A percentile compares a stretch with the other conserved stretches of the same genome.
phyloP scores from a whole-genome alignment of 495 filamentous ascomycete genomes.

The Penicillium turbatum region DNA sequence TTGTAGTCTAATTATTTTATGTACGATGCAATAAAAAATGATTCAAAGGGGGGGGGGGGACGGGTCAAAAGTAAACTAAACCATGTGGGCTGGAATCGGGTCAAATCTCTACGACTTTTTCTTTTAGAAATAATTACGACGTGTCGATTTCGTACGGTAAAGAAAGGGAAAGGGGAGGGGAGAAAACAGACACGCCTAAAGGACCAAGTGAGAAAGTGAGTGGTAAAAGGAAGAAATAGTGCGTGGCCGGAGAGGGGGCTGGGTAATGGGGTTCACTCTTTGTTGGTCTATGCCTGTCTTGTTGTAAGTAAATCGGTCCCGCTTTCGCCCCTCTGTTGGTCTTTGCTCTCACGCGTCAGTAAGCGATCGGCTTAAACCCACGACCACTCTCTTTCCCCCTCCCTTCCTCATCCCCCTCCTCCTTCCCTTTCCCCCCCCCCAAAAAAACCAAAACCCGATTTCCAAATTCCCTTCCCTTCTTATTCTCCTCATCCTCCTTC shows the following conservation, averaged over 20 bases:
- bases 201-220: slow-evolving; percentile 1
- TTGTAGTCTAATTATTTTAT: slow-evolving; percentile 1
- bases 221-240: slow-evolving; percentile 23
- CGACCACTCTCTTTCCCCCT: slow-evolving; percentile 32
- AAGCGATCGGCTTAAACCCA: slow-evolving; percentile 28
- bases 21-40: background rate
- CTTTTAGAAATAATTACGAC: slow-evolving; percentile 21
- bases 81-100: slow-evolving; percentile 21
- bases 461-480: slow-evolving; percentile 27
- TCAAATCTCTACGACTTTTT: slow-evolving; percentile 12
- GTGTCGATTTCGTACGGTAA: slow-evolving; percentile 23
- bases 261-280: background rate
- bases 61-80: background rate
- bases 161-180: slow-evolving; percentile 11
- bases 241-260: slow-evolving; percentile 24
- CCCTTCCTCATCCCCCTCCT: slow-evolving; percentile 28
- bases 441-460: slow-evolving; percentile 12
- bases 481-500: slow-evolving; percentile 29
- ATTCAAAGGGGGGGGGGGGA: background rate
- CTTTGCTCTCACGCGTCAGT: slow-evolving; percentile 19
- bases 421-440: slow-evolving; percentile 22
- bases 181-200: background rate
- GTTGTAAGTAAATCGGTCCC: slow-evolving; percentile 5
- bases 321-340: slow-evolving; percentile 17
- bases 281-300: background rate